Base-by-base conservation (phyloP, 202 grass and related monocot genomes). In the Carex arenaria region DNA sequence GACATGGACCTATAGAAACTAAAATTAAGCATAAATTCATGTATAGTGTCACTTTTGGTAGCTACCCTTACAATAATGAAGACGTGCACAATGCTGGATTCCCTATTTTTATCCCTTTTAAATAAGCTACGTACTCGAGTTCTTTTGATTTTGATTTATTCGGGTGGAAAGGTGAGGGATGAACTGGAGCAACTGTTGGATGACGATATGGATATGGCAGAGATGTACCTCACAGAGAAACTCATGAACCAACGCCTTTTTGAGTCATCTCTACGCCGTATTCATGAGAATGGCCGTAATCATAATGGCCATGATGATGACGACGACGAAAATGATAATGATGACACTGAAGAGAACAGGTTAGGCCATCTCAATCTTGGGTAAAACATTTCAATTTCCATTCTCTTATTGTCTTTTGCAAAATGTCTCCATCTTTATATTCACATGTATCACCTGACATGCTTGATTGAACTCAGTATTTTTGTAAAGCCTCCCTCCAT, bases 141-240 rank as follows among this genome's bases (percentile, higher is more conserved):
- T 79, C 80, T 5, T 40, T 51, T 89, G 52, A 59, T 59, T 32
- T 57, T 77, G 52, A 57, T 57, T 78, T 78, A 57, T 78, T 56
- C 66, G 47, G 28, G 19, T 28, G 80, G 23, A 51, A 74, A 98
- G 96, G 96, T 98, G 78, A 95, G 96, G 72, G 93, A 98, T 92
- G 96, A 98, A 75, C 86, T 98, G 64, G 96, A 98, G 85, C 93
- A 93, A 86, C 91, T 98, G 85, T 84, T 98, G 80, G 96, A 98
- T 88, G 93, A 98, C 89, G 96, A 98, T 83, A 98, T 98, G 96
- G 93, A 95, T 81, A 98, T 98, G 89, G 93, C 93, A 69, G 96
- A 95, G 85, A 98, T 98, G 93, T 95, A 98, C 85, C 85, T 98
- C 83, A 95, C 96, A 71, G 93, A 95, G 79, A 98, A 98, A 69